These are phyloP conservation scores for Articulospora tetracladia DNA, from an alignment of 495 filamentous ascomycete species.

Conservation along the genomic window DNA sequence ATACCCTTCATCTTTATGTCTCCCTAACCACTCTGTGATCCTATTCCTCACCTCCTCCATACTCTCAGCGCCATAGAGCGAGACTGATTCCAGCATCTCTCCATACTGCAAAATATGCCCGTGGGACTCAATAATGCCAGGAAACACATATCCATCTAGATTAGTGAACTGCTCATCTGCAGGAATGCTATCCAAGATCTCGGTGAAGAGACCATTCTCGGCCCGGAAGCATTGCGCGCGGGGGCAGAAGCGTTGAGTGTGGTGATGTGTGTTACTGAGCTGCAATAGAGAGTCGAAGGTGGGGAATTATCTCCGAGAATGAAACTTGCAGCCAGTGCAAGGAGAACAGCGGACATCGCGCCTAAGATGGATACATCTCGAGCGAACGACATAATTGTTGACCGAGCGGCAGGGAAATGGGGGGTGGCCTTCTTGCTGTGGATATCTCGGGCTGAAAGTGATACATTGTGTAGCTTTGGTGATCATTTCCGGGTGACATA, in stretches of 20 bases:
- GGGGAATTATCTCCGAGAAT: not conserved
- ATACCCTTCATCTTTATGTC: constrained; percentile 30
- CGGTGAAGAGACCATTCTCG: constrained; percentile 22
- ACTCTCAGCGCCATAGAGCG: constrained; percentile 50
- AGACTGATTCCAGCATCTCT: constrained; percentile 57
- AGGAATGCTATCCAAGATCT: constrained; percentile 17
- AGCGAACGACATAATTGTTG: not conserved
- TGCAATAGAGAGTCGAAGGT: constrained; percentile 14
- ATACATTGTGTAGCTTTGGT: not conserved
- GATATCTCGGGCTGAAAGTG: no score
- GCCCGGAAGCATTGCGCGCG: constrained; percentile 42
- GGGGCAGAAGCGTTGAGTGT: constrained; percentile 28
- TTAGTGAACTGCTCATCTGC: not conserved
- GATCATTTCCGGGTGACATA: not conserved
- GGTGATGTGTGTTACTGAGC: constrained; percentile 26
- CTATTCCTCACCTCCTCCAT: constrained; percentile 43
- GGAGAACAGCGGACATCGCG: not conserved
- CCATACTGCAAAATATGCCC: constrained; percentile 60
- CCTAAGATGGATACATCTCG: not conserved
- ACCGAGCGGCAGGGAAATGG: not conserved
- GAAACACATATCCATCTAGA: constrained; percentile 42
- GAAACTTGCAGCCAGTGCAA: constrained; percentile 21
- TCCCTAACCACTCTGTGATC: constrained; percentile 42
- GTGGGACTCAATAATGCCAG: constrained; percentile 63
- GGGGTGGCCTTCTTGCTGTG: no score